phyloP scores from a whole-genome alignment of 2,329 filamentous ascomycete genomes.

The Simplicillium sp. region DNA sequence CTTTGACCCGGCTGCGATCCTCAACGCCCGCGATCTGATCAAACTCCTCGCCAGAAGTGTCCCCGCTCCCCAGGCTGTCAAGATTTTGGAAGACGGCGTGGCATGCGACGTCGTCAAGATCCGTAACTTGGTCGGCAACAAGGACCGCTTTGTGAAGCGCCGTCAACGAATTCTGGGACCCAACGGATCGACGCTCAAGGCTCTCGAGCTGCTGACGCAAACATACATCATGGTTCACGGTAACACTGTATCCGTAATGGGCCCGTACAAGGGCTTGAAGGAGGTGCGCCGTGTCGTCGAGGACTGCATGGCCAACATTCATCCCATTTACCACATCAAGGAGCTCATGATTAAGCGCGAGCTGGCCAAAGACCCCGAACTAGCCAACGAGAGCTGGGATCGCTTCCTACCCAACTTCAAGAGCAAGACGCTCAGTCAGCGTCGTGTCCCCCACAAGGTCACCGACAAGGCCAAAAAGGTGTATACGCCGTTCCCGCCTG shows the following conservation, averaged over 20 bases:
- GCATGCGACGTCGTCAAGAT: constrained; percentile 97
- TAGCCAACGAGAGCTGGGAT: constrained; percentile 88
- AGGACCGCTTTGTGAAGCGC: constrained; percentile 91
- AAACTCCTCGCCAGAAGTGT: constrained; percentile 87
- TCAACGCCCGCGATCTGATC: constrained; percentile 90
- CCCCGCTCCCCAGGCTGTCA: constrained; percentile 84
- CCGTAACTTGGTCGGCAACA: constrained; percentile 78
- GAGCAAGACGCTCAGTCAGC: constrained; percentile 79
- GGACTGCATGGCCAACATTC: constrained; percentile 95
- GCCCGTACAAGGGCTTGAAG: constrained; percentile 85
- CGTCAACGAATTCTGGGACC: constrained; percentile 88
- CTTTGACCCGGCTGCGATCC: constrained; percentile 82
- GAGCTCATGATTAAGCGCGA: constrained; percentile 91
- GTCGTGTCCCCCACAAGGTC: constrained; percentile 73
- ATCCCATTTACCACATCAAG: constrained; percentile 75
- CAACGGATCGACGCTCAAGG: constrained; percentile 85
- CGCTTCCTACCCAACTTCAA: constrained; percentile 96
- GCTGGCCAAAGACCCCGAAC: constrained; percentile 77
- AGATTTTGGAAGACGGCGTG: constrained; percentile 85
- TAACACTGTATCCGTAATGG: constrained; percentile 90
- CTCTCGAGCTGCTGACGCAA: constrained; percentile 80
- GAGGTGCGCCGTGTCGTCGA: constrained; percentile 83
- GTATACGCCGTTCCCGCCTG: constrained; percentile 95
- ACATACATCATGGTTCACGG: constrained; percentile 95
- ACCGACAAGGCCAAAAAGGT: constrained; percentile 88